phyloP scores from a whole-genome alignment of 371 early-diverging fungal species.

The Catenaria anguillulae region DNA sequence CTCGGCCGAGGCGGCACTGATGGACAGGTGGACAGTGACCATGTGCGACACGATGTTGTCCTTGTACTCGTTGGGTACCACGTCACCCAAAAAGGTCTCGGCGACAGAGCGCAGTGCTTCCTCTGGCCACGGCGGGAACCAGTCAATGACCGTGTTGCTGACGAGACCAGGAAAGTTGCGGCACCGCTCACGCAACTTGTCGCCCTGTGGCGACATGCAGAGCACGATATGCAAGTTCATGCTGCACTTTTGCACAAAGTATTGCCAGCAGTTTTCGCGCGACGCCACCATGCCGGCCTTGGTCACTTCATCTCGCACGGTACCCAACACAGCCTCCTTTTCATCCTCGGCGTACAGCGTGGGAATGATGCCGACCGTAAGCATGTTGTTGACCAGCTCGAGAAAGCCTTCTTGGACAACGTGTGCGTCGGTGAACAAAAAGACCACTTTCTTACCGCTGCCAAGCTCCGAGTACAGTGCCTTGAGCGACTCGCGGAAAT shows the following conservation, averaged over 20 bases:
- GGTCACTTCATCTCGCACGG: conserved; percentile 32
- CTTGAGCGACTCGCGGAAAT: conserved; percentile 37
- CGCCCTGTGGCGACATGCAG: conserved; percentile 44
- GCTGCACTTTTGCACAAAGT: conserved; percentile 35
- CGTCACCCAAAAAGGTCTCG: conserved; percentile 29
- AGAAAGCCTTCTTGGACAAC: conserved; percentile 43
- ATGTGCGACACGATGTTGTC: conserved; percentile 31
- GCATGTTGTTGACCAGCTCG: conserved; percentile 43
- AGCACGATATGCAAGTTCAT: conserved; percentile 38
- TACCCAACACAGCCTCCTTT: conserved; percentile 29
- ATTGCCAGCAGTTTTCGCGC: conserved; percentile 37
- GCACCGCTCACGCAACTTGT: conserved; percentile 39
- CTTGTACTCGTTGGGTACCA: conserved; percentile 25
- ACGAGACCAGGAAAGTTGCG: conserved; percentile 42
- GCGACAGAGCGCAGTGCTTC: conserved; percentile 41
- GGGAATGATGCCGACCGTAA: conserved; percentile 40
- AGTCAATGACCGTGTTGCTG: conserved; percentile 43
- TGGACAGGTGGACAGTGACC: conserved; percentile 37
- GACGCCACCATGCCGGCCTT: conserved; percentile 27
- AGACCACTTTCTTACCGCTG: conserved; percentile 30
- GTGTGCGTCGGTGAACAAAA: conserved; percentile 43
- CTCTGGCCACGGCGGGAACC: conserved; percentile 48
- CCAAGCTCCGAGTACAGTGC: conserved; percentile 28
- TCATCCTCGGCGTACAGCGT: conserved; percentile 42
- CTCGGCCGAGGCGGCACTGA: conserved; percentile 25